Conservation (phyloP, 148 eudicot genomes). For the Gaultheria prostrata region DNA sequence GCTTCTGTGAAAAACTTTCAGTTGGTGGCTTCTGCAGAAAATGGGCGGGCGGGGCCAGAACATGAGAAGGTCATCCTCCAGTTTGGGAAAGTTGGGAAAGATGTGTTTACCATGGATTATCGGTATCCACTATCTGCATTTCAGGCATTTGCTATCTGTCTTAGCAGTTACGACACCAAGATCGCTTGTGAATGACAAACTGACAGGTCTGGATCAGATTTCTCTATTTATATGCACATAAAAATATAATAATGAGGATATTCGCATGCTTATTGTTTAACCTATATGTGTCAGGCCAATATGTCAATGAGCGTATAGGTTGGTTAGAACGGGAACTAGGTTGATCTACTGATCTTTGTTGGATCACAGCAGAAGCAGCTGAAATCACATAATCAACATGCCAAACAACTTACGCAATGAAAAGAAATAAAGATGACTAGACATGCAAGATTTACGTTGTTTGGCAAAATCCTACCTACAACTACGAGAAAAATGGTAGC, state of each 20-base stretch:
- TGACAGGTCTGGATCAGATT: constrained; percentile 15
- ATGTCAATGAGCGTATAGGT: background rate
- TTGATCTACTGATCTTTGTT: background rate
- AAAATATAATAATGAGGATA: background rate
- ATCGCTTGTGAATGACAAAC: constrained; percentile 24
- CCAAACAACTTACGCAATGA: background rate
- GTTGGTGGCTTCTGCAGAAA: constrained; percentile 20
- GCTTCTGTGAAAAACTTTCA: constrained; percentile 31
- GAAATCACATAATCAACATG: background rate
- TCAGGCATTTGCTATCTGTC: constrained; percentile 31
- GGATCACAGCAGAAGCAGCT: background rate
- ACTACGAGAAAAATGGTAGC: background rate
- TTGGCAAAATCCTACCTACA: background rate
- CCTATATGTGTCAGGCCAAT: background rate
- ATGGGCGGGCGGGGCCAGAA: constrained; percentile 7
- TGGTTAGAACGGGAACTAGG: background rate
- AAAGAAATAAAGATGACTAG: background rate
- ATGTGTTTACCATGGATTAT: constrained; percentile 29
- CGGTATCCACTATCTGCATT: constrained; percentile 24
- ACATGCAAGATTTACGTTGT: background rate
- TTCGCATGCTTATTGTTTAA: background rate
- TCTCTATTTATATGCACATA: background rate
- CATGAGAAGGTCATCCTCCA: constrained; percentile 23
- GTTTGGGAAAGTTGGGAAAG: constrained; percentile 34
- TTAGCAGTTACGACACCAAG: constrained; percentile 29